phyloP scores from a whole-genome alignment of 345 rosid species.

The Linum trigynum region DNA sequence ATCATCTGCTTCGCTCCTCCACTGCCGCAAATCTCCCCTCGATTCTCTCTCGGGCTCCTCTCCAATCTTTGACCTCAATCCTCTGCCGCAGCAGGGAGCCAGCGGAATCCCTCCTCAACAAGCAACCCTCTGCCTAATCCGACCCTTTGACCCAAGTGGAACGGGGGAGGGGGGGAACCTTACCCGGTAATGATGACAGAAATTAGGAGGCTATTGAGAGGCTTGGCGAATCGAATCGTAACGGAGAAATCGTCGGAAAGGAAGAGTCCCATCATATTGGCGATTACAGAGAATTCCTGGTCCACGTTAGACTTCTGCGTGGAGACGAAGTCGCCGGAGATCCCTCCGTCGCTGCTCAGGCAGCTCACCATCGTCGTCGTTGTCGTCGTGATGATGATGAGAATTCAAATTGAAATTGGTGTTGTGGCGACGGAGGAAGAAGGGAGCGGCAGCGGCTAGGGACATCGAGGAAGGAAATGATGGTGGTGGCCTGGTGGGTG shows the following conservation, averaged over 20 bases:
- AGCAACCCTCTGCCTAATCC: no score
- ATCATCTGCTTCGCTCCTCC: no score
- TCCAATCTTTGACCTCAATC: no score
- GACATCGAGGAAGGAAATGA: constrained; percentile 10
- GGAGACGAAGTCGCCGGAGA: constrained; percentile 72
- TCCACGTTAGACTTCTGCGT: constrained; percentile 59
- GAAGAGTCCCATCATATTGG: constrained; percentile 77
- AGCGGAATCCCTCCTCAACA: no score
- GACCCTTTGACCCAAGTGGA: no score
- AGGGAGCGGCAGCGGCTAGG: constrained; percentile 12
- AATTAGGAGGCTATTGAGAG: constrained; percentile 57
- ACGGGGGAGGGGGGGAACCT: no score
- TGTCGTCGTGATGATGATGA: constrained; percentile 15
- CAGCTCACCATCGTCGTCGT: constrained; percentile 36
- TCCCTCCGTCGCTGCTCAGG: constrained; percentile 42
- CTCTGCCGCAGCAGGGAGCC: no score
- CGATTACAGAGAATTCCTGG: constrained; percentile 65
- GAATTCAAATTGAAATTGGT: no score
- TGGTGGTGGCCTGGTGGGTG: constrained; percentile 13
- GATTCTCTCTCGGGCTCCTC: no score
- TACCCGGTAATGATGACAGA: constrained; percentile 90
- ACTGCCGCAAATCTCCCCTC: no score
- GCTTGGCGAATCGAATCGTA: constrained; percentile 42
- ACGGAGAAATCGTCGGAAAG: constrained; percentile 78
- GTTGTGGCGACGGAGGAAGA: constrained; percentile 18